phyloP scores from a whole-genome alignment of 2,329 filamentous ascomycete genomes.

The Aspergillus quadrilineatus region DNA sequence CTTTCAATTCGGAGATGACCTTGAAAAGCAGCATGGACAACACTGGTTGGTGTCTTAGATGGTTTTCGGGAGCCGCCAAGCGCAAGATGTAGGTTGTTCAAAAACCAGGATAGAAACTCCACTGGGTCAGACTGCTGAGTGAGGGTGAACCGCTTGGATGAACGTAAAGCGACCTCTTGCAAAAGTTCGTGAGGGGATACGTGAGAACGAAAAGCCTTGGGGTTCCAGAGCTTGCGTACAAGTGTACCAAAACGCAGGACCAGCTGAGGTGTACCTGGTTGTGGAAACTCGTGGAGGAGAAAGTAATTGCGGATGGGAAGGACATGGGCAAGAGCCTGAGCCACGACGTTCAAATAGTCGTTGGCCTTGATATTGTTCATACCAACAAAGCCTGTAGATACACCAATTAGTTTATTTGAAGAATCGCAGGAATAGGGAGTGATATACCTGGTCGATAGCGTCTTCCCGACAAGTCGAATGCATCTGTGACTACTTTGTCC shows the following conservation, averaged over 20 bases:
- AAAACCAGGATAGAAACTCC: constrained; percentile 95
- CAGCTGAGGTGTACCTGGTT: constrained; percentile 67
- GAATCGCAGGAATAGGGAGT: background rate
- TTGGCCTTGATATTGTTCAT: constrained; percentile 99
- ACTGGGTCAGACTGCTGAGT: constrained; percentile 92
- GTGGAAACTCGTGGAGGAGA: constrained; percentile 76
- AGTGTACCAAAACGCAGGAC: constrained; percentile 85
- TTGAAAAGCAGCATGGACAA: constrained; percentile 91
- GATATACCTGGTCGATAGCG: constrained; percentile 73
- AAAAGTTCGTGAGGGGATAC: constrained; percentile 96
- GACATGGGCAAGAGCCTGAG: constrained; percentile 89
- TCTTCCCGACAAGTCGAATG: constrained; percentile 77
- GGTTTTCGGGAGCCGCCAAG: constrained; percentile 89
- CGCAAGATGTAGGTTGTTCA: constrained; percentile 90
- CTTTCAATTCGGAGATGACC: constrained; percentile 89
- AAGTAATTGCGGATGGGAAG: constrained; percentile 86
- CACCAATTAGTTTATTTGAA: background rate
- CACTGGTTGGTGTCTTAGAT: constrained; percentile 63
- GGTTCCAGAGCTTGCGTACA: constrained; percentile 97
- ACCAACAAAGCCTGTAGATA: constrained; percentile 70
- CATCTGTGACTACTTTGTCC: constrained; percentile 61
- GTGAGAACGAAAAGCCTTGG: constrained; percentile 91
- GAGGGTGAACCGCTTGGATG: constrained; percentile 87
- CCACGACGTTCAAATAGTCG: constrained; percentile 94
- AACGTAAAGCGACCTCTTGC: constrained; percentile 87